phyloP scores from a whole-genome alignment of 2,329 filamentous ascomycete species.

The Beauveria brongniartii region DNA sequence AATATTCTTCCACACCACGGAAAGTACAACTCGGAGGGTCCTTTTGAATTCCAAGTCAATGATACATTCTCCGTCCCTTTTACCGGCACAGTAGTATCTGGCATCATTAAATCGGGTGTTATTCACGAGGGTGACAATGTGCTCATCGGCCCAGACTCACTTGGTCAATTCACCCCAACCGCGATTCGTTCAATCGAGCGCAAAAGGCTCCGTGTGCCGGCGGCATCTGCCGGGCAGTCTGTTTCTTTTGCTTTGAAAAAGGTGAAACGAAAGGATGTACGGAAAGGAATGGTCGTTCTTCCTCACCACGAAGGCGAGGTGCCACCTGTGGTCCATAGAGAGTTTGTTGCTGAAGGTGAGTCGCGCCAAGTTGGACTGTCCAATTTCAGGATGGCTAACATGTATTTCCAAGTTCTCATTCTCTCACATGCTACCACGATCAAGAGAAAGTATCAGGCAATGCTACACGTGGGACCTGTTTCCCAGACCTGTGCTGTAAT shows the following conservation, averaged over 20 bases:
- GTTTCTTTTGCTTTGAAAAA: conserved; percentile 87
- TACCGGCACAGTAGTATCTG: conserved; percentile 91
- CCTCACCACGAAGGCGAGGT: conserved; percentile 70
- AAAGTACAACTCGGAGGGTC: conserved; percentile 77
- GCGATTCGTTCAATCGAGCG: conserved; percentile 88
- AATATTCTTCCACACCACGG: conserved; percentile 94
- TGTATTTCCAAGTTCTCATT: conserved; percentile 62
- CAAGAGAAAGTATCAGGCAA: conserved; percentile 93
- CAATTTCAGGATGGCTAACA: background rate
- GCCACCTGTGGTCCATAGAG: conserved; percentile 60
- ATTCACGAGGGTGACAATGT: conserved; percentile 87
- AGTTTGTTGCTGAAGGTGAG: conserved; percentile 71
- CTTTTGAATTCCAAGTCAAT: conserved; percentile 93
- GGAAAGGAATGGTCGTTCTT: conserved; percentile 96
- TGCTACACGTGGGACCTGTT: conserved; percentile 93
- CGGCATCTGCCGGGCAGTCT: conserved; percentile 83
- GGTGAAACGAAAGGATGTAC: conserved; percentile 80
- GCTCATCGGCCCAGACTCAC: conserved; percentile 79
- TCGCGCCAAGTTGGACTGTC: background rate
- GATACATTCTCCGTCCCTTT: conserved; percentile 98
- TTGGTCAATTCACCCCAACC: conserved; percentile 83
- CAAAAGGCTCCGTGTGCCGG: conserved; percentile 82
- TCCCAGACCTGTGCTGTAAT: conserved; percentile 96
- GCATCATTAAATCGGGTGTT: conserved; percentile 81
- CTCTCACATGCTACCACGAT: conserved; percentile 95